phyloP scores from a whole-genome alignment of 169 alveolate genomes.

The Cryptosporidium meleagridis region DNA sequence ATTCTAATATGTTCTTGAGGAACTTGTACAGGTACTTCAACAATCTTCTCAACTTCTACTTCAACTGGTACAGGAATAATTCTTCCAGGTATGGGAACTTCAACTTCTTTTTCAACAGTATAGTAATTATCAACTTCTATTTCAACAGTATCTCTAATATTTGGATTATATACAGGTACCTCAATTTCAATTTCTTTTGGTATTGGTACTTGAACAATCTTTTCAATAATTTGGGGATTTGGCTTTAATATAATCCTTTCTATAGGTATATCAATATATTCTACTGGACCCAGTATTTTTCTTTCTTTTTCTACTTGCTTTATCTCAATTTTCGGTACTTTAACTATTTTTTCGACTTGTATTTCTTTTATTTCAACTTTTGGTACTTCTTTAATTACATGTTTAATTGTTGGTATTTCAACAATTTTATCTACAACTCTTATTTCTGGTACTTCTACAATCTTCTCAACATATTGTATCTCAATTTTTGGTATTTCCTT shows the following conservation, averaged over 20 bases:
- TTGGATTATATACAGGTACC: constrained; percentile 65
- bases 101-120: constrained; percentile 68
- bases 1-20: constrained; percentile 65
- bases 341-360: constrained; percentile 63
- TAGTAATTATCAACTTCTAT: constrained; percentile 42
- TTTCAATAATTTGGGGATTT: constrained; percentile 59
- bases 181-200: constrained; percentile 49
- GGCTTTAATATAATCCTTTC: constrained; percentile 66
- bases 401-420: constrained; percentile 61
- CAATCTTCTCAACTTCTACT: constrained; percentile 67
- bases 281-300: constrained; percentile 54
- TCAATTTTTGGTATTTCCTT: constrained; percentile 69
- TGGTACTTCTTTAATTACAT: constrained; percentile 70
- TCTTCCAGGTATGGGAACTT: constrained; percentile 58
- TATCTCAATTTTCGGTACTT: constrained; percentile 63
- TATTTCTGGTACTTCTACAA: constrained; percentile 71
- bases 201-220: constrained; percentile 65
- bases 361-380: constrained; percentile 54
- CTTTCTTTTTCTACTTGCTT: constrained; percentile 52
- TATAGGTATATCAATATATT: constrained; percentile 65
- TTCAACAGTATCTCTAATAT: constrained; percentile 44
- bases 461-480: constrained; percentile 67
- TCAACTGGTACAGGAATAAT: constrained; percentile 71
- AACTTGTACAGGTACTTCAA: constrained; percentile 70
- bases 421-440: constrained; percentile 72